Evolutionary conservation across 306 rosid genomes (phyloP), one percentile per base, ranked within the genome.

Genomic region (Castanopsis chinensis): DNA sequence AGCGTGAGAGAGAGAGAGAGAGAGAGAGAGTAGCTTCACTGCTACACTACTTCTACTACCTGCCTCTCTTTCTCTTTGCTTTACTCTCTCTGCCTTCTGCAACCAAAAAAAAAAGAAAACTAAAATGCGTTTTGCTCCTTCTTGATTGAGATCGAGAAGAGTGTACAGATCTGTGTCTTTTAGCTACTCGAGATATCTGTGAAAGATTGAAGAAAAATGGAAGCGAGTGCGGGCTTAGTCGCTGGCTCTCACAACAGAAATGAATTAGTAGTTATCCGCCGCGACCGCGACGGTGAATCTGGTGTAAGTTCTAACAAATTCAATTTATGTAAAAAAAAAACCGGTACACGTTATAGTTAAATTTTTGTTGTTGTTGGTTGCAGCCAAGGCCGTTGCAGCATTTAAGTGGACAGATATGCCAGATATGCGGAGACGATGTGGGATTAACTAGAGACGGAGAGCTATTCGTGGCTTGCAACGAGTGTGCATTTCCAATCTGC

Each of bases 401-500:
- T 6, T 19, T 43, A 32, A 11, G 82, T 37, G 90, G 87, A 53
- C 5, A 86, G 65, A 79, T 52, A 73, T 92, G 97, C 30, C 76
- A 85, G 74, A 77, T 90, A 53, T 92, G 97, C 69, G 97, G 88
- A 79, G 97, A 92, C 53, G 88, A 86, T 3, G 81, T 87, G 37
- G 89, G 88, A 17, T 5, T 75, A 23, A 82, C 69, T 79, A 81
- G 1, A 77, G 97, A 88, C 0, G 91, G 92, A 33, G 97, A 90
- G 17, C 33, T 73, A 28, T 92, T 92, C 70, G 89, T 90, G 72
- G 97, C 92, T 0, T 92, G 97, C 89, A 90, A 92, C 25, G 94
- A 92, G 76, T 92, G 97, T 49, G 97, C 88, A 8, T 90, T 92
- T 84, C 97, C 97, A 14, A 82, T 90, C 49, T 92, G 97, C 83